Base-by-base conservation (phyloP, 768 basidiomycete genomes). In the Hydnomerulius pinastri region DNA sequence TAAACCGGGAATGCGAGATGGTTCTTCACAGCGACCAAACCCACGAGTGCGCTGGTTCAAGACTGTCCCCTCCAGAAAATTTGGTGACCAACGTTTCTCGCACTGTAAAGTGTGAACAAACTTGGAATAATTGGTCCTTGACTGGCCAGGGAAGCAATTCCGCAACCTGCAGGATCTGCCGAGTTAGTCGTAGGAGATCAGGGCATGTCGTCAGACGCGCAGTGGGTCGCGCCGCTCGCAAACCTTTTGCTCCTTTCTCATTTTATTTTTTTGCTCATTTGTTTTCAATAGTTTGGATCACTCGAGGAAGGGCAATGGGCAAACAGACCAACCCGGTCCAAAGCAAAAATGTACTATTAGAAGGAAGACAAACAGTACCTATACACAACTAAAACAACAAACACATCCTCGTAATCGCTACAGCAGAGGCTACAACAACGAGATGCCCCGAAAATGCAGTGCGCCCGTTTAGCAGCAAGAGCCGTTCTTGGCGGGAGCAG, bases 31-130 rank as follows among this genome's bases (percentile, higher is more conserved):
- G 82, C 86, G 80, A 68, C 56, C 37, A 68, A 60, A 70, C 70
- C 72, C 80, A 77, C 73, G 69, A 79, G 89, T 82, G 89, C 89
- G 88, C 89, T 87, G 84, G 86, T 90, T 90, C 89, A 86, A 90
- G 86, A 78, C 87, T 79, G 83, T 83, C 86, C 86, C 87, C 89
- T 90, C 87, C 86, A 82, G 89, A 91, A 89, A 90, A 90, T 86
- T 91, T 90, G 87, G 88, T 86, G 71, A 77, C 81, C 84, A 81
- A 79, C 55, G 78, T 78, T 71, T 75, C 73, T 78, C 81, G 76
- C 70, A 53, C 67, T 77, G 83, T 71, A 90, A 83, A 80, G 71
- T 28, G 68, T 80, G 85, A 77, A 53, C 60, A 76, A 69, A 73
- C 79, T 82, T 84, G 85, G 89, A 86, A 86, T 90, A 90, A 90